A percentile compares a stretch with the other conserved stretches of the same genome.
Evolutionary conservation across 1,139 yeast genomes (phyloP).

Genomic region (Yamadazyma spencermartinsiae): DNA sequence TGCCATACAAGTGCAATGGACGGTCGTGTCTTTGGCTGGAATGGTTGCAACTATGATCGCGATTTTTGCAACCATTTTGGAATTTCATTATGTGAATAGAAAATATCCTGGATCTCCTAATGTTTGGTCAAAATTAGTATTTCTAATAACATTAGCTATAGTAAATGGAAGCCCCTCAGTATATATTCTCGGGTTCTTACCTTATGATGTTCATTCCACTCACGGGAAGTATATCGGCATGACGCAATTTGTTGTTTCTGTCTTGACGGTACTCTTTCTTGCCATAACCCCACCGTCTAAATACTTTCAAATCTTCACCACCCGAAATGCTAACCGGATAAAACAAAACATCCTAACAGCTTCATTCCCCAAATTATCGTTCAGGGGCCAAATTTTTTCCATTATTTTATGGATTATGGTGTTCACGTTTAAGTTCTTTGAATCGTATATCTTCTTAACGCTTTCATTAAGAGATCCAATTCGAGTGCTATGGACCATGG

Average conservation of each 20-base stretch:
- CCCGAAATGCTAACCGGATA: slow-evolving; percentile 4
- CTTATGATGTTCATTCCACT: slow-evolving; percentile 49
- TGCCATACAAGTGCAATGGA: slow-evolving; percentile 56
- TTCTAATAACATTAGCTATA: slow-evolving; percentile 42
- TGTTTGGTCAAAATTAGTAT: slow-evolving; percentile 42
- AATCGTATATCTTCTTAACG: slow-evolving; percentile 79
- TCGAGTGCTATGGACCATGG: slow-evolving; percentile 61
- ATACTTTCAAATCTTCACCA: slow-evolving; percentile 35
- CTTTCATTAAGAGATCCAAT: slow-evolving; percentile 79
- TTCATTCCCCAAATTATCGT: slow-evolving; percentile 52
- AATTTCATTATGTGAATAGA: slow-evolving; percentile 66
- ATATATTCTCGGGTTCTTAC: slow-evolving; percentile 56
- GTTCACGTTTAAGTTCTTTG: slow-evolving; percentile 70
- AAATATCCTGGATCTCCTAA: slow-evolving; percentile 67
- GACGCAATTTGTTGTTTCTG: slow-evolving; percentile 59
- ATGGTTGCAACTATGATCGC: slow-evolving; percentile 65
- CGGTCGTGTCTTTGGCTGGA: slow-evolving; percentile 75
- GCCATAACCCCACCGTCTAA: slow-evolving; percentile 53
- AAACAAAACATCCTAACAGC: slow-evolving; percentile 10
- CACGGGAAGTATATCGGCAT: slow-evolving; percentile 54
- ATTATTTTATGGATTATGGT: slow-evolving; percentile 66
- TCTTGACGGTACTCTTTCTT: slow-evolving; percentile 60
- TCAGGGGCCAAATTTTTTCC: slow-evolving; percentile 57
- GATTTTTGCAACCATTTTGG: slow-evolving; percentile 61
- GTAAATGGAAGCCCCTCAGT: slow-evolving; percentile 63